Percentiles rank a stretch among this genome's conserved stretches.
These are phyloP conservation scores for Aspergillus quadricinctus DNA, from an alignment of 2,329 filamentous ascomycete genomes.

Conservation along the genomic window DNA sequence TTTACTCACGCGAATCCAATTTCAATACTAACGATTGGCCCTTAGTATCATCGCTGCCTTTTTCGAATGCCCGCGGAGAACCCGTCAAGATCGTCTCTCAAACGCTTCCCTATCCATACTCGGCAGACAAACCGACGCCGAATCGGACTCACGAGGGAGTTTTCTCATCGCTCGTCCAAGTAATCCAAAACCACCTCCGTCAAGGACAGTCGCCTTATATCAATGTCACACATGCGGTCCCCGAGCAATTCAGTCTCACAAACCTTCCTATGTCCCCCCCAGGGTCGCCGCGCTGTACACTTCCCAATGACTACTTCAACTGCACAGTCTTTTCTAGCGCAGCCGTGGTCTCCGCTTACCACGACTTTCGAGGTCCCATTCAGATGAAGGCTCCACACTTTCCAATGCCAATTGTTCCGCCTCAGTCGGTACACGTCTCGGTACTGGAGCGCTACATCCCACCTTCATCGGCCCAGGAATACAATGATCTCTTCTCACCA, in stretches of 20 bases:
- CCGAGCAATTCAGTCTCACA: constrained; percentile 57
- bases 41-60: constrained; percentile 35
- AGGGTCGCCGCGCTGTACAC: constrained; percentile 48
- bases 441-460: constrained; percentile 64
- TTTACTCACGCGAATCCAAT: neutral
- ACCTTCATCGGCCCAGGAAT: constrained; percentile 56
- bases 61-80: constrained; percentile 34
- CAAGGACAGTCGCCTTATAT: constrained; percentile 54
- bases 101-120: constrained; percentile 52
- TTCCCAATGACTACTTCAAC: constrained; percentile 59
- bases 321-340: constrained; percentile 59
- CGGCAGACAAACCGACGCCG: constrained; percentile 29
- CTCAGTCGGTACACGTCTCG: constrained; percentile 56
- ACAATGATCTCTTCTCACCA: constrained; percentile 53
- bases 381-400: constrained; percentile 39
- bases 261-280: constrained; percentile 62
- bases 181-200: constrained; percentile 51
- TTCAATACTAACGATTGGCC: neutral
- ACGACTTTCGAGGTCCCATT: constrained; percentile 49
- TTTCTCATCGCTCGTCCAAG: constrained; percentile 52
- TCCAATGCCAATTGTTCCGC: constrained; percentile 56
- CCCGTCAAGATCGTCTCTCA: constrained; percentile 57
- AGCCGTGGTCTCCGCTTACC: constrained; percentile 56
- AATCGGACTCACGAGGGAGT: constrained; percentile 35
- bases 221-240: constrained; percentile 61